Evolutionary conservation across 2,329 filamentous ascomycete species (phyloP).

Genomic region (Apiospora malaysiana): DNA sequence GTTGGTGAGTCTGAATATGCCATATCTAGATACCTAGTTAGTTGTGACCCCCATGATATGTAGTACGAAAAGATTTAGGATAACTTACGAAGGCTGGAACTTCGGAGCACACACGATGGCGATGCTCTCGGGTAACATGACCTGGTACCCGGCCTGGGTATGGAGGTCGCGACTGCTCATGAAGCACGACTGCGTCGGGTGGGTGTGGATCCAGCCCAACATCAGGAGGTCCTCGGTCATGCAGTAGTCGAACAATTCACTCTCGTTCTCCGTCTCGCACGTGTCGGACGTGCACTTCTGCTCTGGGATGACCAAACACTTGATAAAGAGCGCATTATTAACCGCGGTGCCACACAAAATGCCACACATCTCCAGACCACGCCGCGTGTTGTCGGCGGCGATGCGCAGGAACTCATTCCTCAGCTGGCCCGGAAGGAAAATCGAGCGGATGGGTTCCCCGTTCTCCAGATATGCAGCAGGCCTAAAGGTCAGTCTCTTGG

Average conservation of each 20-base stretch:
- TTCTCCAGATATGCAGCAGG: constrained; percentile 90
- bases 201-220: constrained; percentile 97
- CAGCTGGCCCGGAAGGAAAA: constrained; percentile 83
- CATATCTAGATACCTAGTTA: constrained; percentile 64
- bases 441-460: constrained; percentile 81
- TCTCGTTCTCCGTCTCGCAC: constrained; percentile 91
- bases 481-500: constrained; percentile 75
- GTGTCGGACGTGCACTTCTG: constrained; percentile 91
- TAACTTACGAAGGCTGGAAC: constrained; percentile 74
- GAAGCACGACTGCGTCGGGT: constrained; percentile 95
- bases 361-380: constrained; percentile 91
- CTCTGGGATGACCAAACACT: constrained; percentile 85
- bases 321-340: constrained; percentile 93
- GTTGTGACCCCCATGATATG: constrained; percentile 1
- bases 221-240: constrained; percentile 83
- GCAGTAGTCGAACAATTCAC: constrained; percentile 86
- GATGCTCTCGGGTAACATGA: constrained; percentile 95
- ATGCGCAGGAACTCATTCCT: constrained; percentile 76
- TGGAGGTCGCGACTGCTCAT: constrained; percentile 95
- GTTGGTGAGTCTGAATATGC: constrained; percentile 91
- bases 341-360: constrained; percentile 90
- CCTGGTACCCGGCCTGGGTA: constrained; percentile 92
- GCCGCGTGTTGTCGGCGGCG: constrained; percentile 76
- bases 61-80: constrained; percentile 7
- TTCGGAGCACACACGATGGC: constrained; percentile 95